Conservation (phyloP, 2,329 filamentous ascomycete species). For the Fusarium devonianum region DNA sequence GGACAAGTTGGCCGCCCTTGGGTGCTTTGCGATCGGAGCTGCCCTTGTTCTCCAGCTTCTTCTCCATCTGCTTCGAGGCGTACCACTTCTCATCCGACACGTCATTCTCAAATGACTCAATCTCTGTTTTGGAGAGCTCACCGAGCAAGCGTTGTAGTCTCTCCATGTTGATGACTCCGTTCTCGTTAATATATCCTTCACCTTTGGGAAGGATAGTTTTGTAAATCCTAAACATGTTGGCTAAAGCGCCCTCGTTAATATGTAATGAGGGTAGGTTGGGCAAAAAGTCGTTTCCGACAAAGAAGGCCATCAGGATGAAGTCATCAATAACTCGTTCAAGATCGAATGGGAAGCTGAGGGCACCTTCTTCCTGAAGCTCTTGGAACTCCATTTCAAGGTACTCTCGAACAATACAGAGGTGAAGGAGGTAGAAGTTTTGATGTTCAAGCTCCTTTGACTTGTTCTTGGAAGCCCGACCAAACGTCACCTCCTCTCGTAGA, state of each 20-base stretch:
- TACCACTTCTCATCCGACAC: constrained; percentile 91
- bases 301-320: constrained; percentile 99
- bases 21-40: constrained; percentile 61
- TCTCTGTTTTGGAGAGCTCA: constrained; percentile 87
- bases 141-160: constrained; percentile 80
- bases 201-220: constrained; percentile 87
- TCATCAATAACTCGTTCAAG: constrained; percentile 98
- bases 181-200: constrained; percentile 95
- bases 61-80: constrained; percentile 80
- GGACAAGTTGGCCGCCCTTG: constrained; percentile 68
- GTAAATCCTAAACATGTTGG: constrained; percentile 97
- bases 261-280: constrained; percentile 95
- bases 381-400: constrained; percentile 98
- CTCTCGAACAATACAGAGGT: constrained; percentile 96
- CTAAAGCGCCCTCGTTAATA: constrained; percentile 96
- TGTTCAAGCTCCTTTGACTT: constrained; percentile 98
- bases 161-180: constrained; percentile 87
- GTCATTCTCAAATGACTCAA: constrained; percentile 91
- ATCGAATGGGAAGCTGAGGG: constrained; percentile 81
- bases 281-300: constrained; percentile 98
- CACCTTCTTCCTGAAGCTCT: constrained; percentile 78
- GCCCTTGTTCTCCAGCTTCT: constrained; percentile 65
- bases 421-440: constrained; percentile 97
- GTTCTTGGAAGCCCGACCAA: constrained; percentile 83
- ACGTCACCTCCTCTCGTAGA: constrained; percentile 95